Conservation (phyloP, 306 rosid species). For the Vigna hirtella region DNA sequence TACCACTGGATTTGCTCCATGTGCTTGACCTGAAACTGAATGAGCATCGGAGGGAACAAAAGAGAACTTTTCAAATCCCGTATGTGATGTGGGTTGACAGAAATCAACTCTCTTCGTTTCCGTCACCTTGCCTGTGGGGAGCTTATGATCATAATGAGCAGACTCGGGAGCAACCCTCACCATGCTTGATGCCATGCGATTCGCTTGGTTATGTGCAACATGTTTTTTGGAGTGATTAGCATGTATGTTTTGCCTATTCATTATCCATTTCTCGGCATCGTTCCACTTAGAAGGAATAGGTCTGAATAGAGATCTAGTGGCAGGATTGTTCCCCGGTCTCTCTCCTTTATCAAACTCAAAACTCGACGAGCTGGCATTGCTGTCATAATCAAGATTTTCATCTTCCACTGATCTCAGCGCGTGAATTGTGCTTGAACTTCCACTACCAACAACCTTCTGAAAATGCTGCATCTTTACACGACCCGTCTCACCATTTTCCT, state of each 20-base stretch:
- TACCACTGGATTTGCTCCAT: conserved; percentile 48
- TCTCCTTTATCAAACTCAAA: conserved; percentile 97
- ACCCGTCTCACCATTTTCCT: conserved; percentile 51
- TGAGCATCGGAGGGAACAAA: conserved; percentile 62
- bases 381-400: conserved; percentile 89
- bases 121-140: conserved; percentile 47
- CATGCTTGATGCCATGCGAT: conserved; percentile 66
- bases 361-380: conserved; percentile 97
- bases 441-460: conserved; percentile 55
- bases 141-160: conserved; percentile 61
- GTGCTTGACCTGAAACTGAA: conserved; percentile 54
- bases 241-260: conserved; percentile 70
- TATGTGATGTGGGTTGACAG: conserved; percentile 68
- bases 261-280: conserved; percentile 96
- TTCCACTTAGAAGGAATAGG: conserved; percentile 96
- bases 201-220: conserved; percentile 58
- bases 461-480: conserved; percentile 59
- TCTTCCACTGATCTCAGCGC: conserved; percentile 70
- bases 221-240: conserved; percentile 59
- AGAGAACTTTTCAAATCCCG: conserved; percentile 75
- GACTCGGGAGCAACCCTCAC: conserved; percentile 85
- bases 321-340: conserved; percentile 61
- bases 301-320: conserved; percentile 65
- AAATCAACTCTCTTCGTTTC: conserved; percentile 83
- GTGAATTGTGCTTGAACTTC: conserved; percentile 73